A percentile compares a stretch with the other conserved stretches of the same genome.
phyloP scores from a whole-genome alignment of 2,329 filamentous ascomycete species.

The Fusarium humuli region DNA sequence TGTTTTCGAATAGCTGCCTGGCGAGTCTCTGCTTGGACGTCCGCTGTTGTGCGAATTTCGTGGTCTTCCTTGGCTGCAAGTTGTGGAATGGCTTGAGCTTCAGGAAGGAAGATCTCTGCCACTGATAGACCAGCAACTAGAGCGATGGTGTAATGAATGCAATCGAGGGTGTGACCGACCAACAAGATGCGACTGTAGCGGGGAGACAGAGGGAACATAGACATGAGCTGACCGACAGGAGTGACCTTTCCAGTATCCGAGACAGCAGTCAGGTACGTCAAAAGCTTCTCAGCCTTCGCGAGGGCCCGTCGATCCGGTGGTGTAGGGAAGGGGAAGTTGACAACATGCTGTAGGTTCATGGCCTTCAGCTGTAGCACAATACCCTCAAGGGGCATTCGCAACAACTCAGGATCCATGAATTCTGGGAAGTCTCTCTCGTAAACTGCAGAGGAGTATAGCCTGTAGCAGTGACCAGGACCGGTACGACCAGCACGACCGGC shows the following conservation, averaged over 20 bases:
- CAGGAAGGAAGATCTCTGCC: constrained; percentile 86
- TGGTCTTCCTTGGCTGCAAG: constrained; percentile 60
- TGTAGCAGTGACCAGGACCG: constrained; percentile 94
- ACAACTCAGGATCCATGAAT: constrained; percentile 88
- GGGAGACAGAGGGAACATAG: constrained; percentile 89
- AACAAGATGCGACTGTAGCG: constrained; percentile 93
- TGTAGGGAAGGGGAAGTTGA: constrained; percentile 97
- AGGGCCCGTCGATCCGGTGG: constrained; percentile 82
- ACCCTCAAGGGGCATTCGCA: constrained; percentile 91
- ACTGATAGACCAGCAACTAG: constrained; percentile 90
- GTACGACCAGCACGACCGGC: constrained; percentile 95
- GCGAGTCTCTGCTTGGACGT: constrained; percentile 77
- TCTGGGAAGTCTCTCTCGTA: constrained; percentile 90
- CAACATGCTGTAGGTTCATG: constrained; percentile 90
- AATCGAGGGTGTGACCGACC: constrained; percentile 84
- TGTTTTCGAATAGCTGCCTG: constrained; percentile 71
- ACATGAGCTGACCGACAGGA: constrained; percentile 81
- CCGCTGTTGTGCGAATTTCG: constrained; percentile 70
- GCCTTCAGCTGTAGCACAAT: constrained; percentile 94
- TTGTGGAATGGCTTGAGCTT: constrained; percentile 78
- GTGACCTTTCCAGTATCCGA: constrained; percentile 80
- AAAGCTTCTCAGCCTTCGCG: constrained; percentile 84
- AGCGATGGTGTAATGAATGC: constrained; percentile 86
- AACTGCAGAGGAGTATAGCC: constrained; percentile 92
- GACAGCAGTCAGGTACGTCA: constrained; percentile 87